phyloP scores from a whole-genome alignment of 257 asterid species.

The Jacaranda mimosifolia region DNA sequence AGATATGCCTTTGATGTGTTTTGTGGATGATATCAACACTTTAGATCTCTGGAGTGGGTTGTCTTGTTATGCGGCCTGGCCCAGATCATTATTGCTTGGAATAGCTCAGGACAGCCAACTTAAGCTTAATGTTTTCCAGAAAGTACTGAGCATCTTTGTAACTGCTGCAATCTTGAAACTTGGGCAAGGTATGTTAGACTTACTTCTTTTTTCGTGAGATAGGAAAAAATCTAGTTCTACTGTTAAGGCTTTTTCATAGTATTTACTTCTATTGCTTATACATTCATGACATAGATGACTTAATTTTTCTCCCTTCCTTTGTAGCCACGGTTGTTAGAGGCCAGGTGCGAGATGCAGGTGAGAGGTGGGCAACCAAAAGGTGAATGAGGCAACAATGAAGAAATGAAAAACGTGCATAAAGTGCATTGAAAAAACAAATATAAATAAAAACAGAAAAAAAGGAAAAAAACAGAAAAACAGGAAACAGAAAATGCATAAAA shows the following conservation, averaged over 20 bases:
- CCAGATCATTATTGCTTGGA: slow-evolving; percentile 62
- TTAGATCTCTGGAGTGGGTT: slow-evolving; percentile 42
- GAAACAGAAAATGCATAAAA: too few species aligned
- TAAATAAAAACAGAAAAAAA: too few species aligned
- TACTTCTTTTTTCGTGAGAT: slow-evolving; percentile 23
- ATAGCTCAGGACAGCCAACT: slow-evolving; percentile 64
- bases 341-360: too few species aligned
- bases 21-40: slow-evolving; percentile 54
- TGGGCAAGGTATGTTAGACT: slow-evolving; percentile 62
- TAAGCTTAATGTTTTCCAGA: slow-evolving; percentile 61
- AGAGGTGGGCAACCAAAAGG: slow-evolving; percentile 32
- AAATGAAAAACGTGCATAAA: too few species aligned
- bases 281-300: not conserved
- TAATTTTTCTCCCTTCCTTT: not conserved
- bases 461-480: too few species aligned
- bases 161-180: slow-evolving; percentile 85
- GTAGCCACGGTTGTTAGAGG: not conserved
- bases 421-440: too few species aligned
- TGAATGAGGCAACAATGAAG: slow-evolving; percentile 27
- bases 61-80: slow-evolving; percentile 46
- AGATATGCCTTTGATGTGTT: slow-evolving; percentile 65
- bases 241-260: not conserved
- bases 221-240: not conserved
- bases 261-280: slow-evolving; percentile 6
- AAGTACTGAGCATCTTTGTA: slow-evolving; percentile 76